These are phyloP conservation scores for Exophiala aquamarina DNA, from an alignment of 2,329 filamentous ascomycete species.

Conservation along the genomic window DNA sequence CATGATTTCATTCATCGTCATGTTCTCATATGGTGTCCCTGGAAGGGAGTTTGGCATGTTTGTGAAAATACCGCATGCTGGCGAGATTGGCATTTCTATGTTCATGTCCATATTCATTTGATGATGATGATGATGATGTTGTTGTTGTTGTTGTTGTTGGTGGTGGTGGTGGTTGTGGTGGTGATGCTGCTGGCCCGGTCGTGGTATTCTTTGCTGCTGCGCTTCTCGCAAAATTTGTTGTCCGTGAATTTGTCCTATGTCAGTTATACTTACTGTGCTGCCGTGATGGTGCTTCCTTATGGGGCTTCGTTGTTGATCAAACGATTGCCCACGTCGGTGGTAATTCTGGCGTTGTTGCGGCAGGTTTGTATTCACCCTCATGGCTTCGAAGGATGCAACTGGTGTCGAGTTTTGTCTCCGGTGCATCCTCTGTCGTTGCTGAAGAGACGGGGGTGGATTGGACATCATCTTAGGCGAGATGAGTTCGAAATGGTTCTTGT, in stretches of 20 bases:
- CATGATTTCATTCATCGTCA: conserved; percentile 30
- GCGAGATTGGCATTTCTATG: conserved; percentile 39
- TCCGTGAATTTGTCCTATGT: conserved; percentile 58
- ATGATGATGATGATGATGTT: too few relatives aligned
- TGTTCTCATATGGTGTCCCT: conserved; percentile 24
- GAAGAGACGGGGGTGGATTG: conserved; percentile 69
- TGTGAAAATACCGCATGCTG: conserved; percentile 29
- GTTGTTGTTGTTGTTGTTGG: conserved; percentile 20
- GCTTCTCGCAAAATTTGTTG: conserved; percentile 86
- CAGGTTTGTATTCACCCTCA: conserved; percentile 63
- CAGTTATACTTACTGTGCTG: conserved; percentile 50
- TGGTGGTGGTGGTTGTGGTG: too few relatives aligned
- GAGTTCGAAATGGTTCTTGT: conserved; percentile 60
- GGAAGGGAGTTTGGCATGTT: conserved; percentile 20
- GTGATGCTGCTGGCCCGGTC: conserved; percentile 64
- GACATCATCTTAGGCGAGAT: conserved; percentile 77
- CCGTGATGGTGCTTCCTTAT: conserved; percentile 27
- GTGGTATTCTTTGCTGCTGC: conserved; percentile 82
- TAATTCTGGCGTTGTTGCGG: conserved; percentile 52
- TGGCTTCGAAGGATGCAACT: conserved; percentile 67
- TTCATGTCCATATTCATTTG: conserved; percentile 27
- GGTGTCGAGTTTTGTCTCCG: conserved; percentile 87
- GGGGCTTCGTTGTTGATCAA: conserved; percentile 48
- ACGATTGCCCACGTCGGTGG: conserved; percentile 77
- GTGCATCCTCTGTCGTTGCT: conserved; percentile 73